Base-by-base conservation (phyloP, 2,329 filamentous ascomycete species). In the Botryotinia narcissicola region DNA sequence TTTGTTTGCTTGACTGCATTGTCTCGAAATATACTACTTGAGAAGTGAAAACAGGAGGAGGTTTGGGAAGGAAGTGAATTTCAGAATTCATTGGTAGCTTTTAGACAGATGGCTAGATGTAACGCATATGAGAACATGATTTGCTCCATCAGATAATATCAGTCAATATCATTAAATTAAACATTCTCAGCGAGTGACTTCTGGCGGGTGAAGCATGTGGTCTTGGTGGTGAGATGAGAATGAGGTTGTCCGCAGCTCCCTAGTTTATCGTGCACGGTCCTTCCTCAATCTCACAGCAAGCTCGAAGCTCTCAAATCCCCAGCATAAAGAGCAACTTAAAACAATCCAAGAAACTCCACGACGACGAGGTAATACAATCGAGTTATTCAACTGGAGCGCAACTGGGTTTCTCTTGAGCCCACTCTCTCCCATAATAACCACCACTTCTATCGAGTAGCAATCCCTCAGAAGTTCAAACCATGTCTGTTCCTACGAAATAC, bases 401-500 rank as follows among this genome's bases (percentile, higher is more conserved):
- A 57, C 48, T n/a, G 18, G 37, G 35, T 20, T 18, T 35, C 40
- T 12, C 37, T 70, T 10, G 8, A 42, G 32, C 29, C n/a, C 22
- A 9, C 2, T 4, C 16, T n/a, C 25, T 48, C 35, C 32, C 25
- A n/a, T 35, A 22, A 1, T 16, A 51, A 2, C 22, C 35, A 40
- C 4, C 14, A 40, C 54, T 35, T 29, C 37, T 37, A 42, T 40
- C 37, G n/a, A 18, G 4, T 42, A 70, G n/a, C n/a, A 68, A 60
- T 51, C 44, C 32, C 68, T 63, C 35, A 18, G 29, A 69, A 70
- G 44, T 60, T 61, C 29, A 57, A 75, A 77, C 60, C 70, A 81
- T 80, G 80, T 78, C 79, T 60, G 76, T 69, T 68, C 70, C 76
- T 61, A 78, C 79, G 46, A 94, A 90, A 81, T 98, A 97, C 86